These are phyloP conservation scores for Entomortierella lignicola DNA, from an alignment of 192 early-diverging fungal genomes.

Conservation along the genomic window DNA sequence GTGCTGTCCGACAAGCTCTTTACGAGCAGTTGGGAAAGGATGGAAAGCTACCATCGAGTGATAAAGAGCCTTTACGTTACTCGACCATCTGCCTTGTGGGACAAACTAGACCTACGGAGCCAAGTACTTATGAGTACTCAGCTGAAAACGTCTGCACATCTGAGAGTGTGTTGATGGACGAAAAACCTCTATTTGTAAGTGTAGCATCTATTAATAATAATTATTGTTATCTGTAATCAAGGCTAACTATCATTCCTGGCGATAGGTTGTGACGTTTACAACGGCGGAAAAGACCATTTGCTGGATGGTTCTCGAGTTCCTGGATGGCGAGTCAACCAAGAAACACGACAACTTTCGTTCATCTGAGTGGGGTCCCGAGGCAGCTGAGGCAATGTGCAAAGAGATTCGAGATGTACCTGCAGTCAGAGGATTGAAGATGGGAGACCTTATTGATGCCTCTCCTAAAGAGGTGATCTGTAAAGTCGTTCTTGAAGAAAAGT, in stretches of 20 bases:
- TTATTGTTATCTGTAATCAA: no score
- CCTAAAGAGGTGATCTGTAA: constrained; percentile 16
- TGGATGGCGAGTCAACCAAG: neutral
- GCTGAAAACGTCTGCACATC: neutral
- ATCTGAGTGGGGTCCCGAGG: constrained; percentile 12
- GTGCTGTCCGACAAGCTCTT: constrained; percentile 4
- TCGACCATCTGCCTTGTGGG: constrained; percentile 8
- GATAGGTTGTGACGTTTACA: constrained; percentile 7
- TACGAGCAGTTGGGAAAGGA: neutral
- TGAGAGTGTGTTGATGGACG: neutral
- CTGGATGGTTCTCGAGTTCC: constrained; percentile 8
- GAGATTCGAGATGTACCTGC: neutral
- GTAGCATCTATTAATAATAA: neutral
- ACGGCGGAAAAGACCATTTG: constrained; percentile 7
- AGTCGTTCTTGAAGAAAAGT: constrained; percentile 15
- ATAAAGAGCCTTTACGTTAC: neutral
- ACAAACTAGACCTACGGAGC: constrained; percentile 8
- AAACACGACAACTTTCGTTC: neutral
- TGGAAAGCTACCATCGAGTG: neutral
- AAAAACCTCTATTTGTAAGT: neutral
- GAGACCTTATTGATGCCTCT: constrained; percentile 14
- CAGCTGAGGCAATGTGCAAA: constrained; percentile 11
- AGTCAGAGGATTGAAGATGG: constrained; percentile 3
- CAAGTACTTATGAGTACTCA: neutral
- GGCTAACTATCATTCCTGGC: no score